Evolutionary conservation across 768 basidiomycete species (phyloP), one percentile per base, ranked within the genome.

Genomic region (Leccinum subgranulosum): DNA sequence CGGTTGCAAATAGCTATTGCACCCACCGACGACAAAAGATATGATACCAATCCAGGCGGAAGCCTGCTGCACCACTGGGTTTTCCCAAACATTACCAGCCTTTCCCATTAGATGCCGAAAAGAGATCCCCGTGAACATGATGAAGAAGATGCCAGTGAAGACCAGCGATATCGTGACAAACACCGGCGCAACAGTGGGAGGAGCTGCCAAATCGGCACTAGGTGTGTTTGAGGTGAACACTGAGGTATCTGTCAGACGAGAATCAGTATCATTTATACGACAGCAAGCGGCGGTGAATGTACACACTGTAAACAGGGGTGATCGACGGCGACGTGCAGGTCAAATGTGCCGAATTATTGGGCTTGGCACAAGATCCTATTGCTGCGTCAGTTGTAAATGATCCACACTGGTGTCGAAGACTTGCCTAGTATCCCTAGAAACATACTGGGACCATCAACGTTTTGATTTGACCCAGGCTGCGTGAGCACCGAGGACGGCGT

Each of bases 21-120:
- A 67, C 76, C 31, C 58, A 84, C 89, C 89, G 47, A 87, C 79
- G 64, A 90, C 74, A 70, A 90, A 91, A n/a, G 87, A 86, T 57
- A 86, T 76, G 48, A 91, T 77, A 4, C 90, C 90, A 59, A 90
- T 77, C 87, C 89, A 91, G 14, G 88, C 86, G 11, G 85, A 84
- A 17, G 73, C 60, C 21, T 79, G 79, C 57, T 88, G 86, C 12
- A 87, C 62, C 33, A 76, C 57, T 0, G 87, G 86, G 31, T 77
- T 84, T 43, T 85, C 84, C 58, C 89, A 75, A 3, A 71, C 46
- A 3, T 71, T 74, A 27, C 79, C 72, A 33, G 81, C 60, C 68
- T 80, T 84, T 12, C 76, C 81, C 77, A 90, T 80, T 55, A 84
- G 80, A 57, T 83, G 81, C 33, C 86, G 83, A 69, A 89, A 82